phyloP scores from a whole-genome alignment of 179 eudicot species.

The Gypsophila paniculata region DNA sequence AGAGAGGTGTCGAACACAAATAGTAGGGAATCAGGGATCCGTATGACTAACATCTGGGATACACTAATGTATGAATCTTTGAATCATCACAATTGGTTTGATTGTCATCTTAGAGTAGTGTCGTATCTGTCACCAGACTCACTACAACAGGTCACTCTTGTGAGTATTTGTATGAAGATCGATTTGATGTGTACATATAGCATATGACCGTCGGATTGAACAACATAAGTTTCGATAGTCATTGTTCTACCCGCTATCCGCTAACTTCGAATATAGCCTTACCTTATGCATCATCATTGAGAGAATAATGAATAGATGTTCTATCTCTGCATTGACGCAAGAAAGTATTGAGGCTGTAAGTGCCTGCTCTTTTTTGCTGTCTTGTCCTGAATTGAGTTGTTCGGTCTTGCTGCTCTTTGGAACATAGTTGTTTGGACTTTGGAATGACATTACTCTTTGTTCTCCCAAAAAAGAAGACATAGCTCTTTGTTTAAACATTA shows the following conservation, averaged over 20 bases:
- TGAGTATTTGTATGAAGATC: background rate
- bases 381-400: background rate
- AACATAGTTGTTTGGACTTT: too few relatives aligned
- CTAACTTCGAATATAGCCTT: background rate
- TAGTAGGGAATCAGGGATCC: background rate
- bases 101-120: background rate
- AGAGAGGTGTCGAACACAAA: background rate
- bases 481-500: too few relatives aligned
- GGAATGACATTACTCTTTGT: background rate
- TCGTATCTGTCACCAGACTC: background rate
- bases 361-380: background rate
- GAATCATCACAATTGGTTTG: background rate
- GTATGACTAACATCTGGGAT: background rate
- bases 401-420: background rate
- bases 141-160: background rate
- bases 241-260: background rate
- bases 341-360: too few relatives aligned
- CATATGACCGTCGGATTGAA: background rate
- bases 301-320: background rate
- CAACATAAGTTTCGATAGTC: background rate
- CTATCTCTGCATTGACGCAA: too few relatives aligned
- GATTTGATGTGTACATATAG: background rate
- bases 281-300: background rate
- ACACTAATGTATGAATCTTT: background rate
- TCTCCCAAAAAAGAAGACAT: too few relatives aligned